These are phyloP conservation scores for Metschnikowia cerradonensis DNA, from an alignment of 805 yeast genomes.

Conservation along the genomic window DNA sequence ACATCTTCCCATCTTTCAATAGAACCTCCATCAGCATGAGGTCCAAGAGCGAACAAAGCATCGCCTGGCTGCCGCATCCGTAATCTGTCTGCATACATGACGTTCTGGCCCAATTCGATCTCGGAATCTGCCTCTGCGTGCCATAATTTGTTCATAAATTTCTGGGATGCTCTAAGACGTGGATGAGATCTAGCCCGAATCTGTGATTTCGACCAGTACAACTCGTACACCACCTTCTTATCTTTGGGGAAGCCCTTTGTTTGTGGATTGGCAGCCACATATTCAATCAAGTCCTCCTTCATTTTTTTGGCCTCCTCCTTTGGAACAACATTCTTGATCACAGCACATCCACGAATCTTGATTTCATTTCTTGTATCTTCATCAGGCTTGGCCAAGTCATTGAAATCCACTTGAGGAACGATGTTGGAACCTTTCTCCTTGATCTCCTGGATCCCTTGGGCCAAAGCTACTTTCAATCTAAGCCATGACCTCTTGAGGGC, in stretches of 20 bases:
- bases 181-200: slow-evolving; percentile 38
- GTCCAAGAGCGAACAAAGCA: slow-evolving; percentile 25
- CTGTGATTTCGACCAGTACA: slow-evolving; percentile 40
- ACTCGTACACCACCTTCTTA: slow-evolving; percentile 19
- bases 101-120: slow-evolving; percentile 28
- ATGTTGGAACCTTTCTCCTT: slow-evolving; percentile 5
- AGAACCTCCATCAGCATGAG: slow-evolving; percentile 42
- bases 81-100: slow-evolving; percentile 41
- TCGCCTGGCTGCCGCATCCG: slow-evolving; percentile 40
- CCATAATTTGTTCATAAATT: slow-evolving; percentile 26
- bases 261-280: slow-evolving; percentile 7
- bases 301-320: slow-evolving; percentile 1
- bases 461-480: slow-evolving; percentile 6
- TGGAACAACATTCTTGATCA: slow-evolving; percentile 5
- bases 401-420: slow-evolving; percentile 4
- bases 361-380: slow-evolving; percentile 1
- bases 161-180: slow-evolving; percentile 24
- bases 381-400: background rate
- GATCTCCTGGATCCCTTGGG: slow-evolving; percentile 5
- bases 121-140: slow-evolving; percentile 22
- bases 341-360: slow-evolving; percentile 6
- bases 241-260: slow-evolving; percentile 10
- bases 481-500: slow-evolving; percentile 7
- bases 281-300: slow-evolving; percentile 5
- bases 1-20: slow-evolving; percentile 46